These are phyloP conservation scores for Arachnomyces sp. DNA, from an alignment of 2,329 filamentous ascomycete species.

Conservation along the genomic window DNA sequence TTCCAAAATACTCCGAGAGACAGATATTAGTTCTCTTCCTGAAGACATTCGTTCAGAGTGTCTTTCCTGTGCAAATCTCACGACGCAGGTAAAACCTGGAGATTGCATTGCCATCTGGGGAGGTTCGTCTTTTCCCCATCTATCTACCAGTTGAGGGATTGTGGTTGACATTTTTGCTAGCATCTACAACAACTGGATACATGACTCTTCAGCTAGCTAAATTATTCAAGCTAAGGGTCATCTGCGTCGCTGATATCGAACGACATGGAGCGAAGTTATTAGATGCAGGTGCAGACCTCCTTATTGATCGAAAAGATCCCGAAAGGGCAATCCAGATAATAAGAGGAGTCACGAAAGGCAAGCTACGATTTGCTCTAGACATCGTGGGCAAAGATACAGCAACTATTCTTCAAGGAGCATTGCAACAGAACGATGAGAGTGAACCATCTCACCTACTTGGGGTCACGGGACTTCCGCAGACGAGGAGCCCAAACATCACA, in stretches of 20 bases:
- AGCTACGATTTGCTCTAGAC: constrained; percentile 61
- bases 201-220: constrained; percentile 62
- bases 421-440: constrained; percentile 24
- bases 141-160: neutral
- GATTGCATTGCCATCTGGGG: constrained; percentile 73
- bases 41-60: constrained; percentile 58
- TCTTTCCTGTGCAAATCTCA: constrained; percentile 45
- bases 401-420: constrained; percentile 47
- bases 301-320: constrained; percentile 62
- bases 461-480: constrained; percentile 60
- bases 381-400: constrained; percentile 60
- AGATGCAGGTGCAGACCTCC: constrained; percentile 50
- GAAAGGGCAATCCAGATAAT: constrained; percentile 60
- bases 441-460: constrained; percentile 55
- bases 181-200: constrained; percentile 62
- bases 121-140: constrained; percentile 32
- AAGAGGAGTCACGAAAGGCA: constrained; percentile 48
- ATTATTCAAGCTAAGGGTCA: constrained; percentile 56
- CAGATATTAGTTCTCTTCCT: constrained; percentile 46
- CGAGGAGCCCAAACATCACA: constrained; percentile 36
- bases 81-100: constrained; percentile 50
- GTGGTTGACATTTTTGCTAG: constrained; percentile 21
- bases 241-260: constrained; percentile 59
- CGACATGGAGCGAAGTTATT: constrained; percentile 57
- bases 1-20: constrained; percentile 40